A percentile compares a stretch with the other conserved stretches of the same genome.
These are phyloP conservation scores for Cajanus cajan DNA, from an alignment of 306 rosid species.

Conservation along the genomic window DNA sequence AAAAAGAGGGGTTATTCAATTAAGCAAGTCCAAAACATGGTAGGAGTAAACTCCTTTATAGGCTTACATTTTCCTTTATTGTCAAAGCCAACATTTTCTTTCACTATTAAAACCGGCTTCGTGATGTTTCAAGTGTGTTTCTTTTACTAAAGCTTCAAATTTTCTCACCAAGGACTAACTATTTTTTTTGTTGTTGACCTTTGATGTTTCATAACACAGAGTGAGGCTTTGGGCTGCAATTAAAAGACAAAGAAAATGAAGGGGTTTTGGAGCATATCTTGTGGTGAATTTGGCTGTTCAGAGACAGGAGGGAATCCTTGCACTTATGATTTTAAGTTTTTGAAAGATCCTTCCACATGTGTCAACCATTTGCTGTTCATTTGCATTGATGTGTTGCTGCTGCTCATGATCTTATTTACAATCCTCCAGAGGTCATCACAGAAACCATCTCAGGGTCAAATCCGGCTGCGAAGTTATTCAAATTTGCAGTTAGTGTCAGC, in stretches of 20 bases:
- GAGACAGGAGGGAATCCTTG: slow-evolving; percentile 24
- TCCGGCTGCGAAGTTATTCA: slow-evolving; percentile 20
- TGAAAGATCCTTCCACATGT: slow-evolving; percentile 51
- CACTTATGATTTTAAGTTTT: slow-evolving; percentile 22
- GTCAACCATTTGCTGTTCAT: slow-evolving; percentile 41
- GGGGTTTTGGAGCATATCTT: slow-evolving; percentile 45
- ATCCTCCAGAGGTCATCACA: slow-evolving; percentile 37
- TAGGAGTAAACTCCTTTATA: background rate
- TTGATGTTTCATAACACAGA: background rate
- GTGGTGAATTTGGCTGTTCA: slow-evolving; percentile 48
- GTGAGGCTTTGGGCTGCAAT: slow-evolving; percentile 16
- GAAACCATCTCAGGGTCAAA: slow-evolving; percentile 25
- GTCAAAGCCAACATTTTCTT: background rate
- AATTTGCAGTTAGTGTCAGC: slow-evolving; percentile 43
- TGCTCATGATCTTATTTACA: slow-evolving; percentile 39
- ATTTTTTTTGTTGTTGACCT: background rate
- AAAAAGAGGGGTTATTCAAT: no score
- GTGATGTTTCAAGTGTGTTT: background rate
- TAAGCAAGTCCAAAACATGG: background rate
- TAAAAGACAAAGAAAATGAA: slow-evolving; percentile 37
- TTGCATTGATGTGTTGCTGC: slow-evolving; percentile 40
- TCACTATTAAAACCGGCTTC: background rate
- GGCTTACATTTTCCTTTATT: background rate
- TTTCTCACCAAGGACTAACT: background rate
- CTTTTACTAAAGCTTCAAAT: background rate